These are phyloP conservation scores for Narthecium ossifragum DNA, from an alignment of 106 monocot species.

Conservation along the genomic window DNA sequence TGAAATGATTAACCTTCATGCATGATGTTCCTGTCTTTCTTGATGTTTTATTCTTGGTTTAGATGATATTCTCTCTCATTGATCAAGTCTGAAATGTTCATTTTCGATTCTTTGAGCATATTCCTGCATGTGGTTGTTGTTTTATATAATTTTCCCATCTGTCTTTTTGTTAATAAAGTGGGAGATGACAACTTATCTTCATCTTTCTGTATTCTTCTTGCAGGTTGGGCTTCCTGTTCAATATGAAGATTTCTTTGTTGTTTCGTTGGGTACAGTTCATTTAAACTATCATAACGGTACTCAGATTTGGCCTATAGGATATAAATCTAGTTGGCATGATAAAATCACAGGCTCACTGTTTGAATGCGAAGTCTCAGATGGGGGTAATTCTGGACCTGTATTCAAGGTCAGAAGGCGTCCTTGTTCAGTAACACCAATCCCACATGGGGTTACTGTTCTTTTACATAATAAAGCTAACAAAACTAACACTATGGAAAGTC, in stretches of 20 bases:
- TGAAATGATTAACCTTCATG: neutral
- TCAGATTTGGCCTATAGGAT: conserved; percentile 93
- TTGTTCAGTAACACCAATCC: conserved; percentile 52
- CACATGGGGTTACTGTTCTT: conserved; percentile 55
- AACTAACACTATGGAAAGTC: conserved; percentile 20
- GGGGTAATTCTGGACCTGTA: conserved; percentile 72
- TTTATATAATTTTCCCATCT: too few species aligned
- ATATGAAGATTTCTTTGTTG: conserved; percentile 79
- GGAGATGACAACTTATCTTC: conserved; percentile 2
- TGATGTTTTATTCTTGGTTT: neutral
- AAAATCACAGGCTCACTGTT: conserved; percentile 85
- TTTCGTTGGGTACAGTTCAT: conserved; percentile 60
- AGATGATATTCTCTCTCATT: too few species aligned
- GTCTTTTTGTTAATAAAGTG: conserved; percentile 1
- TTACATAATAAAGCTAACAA: conserved; percentile 19
- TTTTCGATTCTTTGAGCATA: too few species aligned
- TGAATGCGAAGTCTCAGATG: conserved; percentile 80
- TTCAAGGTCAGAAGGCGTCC: conserved; percentile 78
- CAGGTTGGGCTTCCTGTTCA: conserved; percentile 80
- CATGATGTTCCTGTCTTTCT: neutral
- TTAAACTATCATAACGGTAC: conserved; percentile 46
- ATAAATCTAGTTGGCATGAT: conserved; percentile 85
- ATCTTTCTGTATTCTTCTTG: conserved; percentile 7
- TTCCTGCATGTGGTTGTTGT: too few species aligned
- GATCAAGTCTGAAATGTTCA: too few species aligned